Evolutionary conservation across 2,329 filamentous ascomycete genomes (phyloP).

Genomic region (Xylariaceae sp.): DNA sequence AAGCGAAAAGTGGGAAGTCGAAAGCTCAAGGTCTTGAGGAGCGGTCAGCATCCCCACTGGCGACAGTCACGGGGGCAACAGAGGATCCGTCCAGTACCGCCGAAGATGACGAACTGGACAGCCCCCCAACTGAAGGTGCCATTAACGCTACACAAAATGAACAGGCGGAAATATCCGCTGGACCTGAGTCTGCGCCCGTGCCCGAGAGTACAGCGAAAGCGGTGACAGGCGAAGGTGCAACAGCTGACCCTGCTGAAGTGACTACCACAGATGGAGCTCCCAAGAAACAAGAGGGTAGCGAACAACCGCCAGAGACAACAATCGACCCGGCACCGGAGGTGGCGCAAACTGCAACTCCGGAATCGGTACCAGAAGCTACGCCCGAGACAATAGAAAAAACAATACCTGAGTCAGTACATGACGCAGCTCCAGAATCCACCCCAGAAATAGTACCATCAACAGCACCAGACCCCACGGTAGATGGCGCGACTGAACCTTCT

Average conservation of each 20-base stretch:
- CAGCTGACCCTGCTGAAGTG: conserved; percentile 6
- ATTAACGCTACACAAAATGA: conserved; percentile 5
- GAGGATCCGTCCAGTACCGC: conserved; percentile 9
- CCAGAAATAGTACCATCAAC: background rate
- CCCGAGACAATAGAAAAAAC: background rate
- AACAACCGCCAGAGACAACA: background rate
- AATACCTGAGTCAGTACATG: background rate
- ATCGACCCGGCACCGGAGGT: background rate
- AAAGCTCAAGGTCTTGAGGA: conserved; percentile 6
- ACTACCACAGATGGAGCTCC: background rate
- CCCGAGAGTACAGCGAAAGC: conserved; percentile 8
- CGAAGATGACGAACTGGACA: conserved; percentile 5
- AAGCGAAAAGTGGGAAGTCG: conserved; percentile 8
- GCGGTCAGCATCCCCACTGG: conserved; percentile 4
- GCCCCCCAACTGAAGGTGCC: conserved; percentile 4
- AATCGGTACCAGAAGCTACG: background rate
- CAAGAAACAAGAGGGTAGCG: background rate
- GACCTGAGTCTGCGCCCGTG: conserved; percentile 10
- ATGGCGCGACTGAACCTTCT: background rate
- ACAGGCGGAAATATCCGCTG: conserved; percentile 9
- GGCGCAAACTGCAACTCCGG: background rate
- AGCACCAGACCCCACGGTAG: background rate
- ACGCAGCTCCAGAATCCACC: background rate
- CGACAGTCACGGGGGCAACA: background rate
- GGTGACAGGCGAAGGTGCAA: conserved; percentile 8